Evolutionary conservation across 768 basidiomycete genomes (phyloP), one percentile per base, ranked within the genome.

Genomic region (Lactarius pseudohatsudake): DNA sequence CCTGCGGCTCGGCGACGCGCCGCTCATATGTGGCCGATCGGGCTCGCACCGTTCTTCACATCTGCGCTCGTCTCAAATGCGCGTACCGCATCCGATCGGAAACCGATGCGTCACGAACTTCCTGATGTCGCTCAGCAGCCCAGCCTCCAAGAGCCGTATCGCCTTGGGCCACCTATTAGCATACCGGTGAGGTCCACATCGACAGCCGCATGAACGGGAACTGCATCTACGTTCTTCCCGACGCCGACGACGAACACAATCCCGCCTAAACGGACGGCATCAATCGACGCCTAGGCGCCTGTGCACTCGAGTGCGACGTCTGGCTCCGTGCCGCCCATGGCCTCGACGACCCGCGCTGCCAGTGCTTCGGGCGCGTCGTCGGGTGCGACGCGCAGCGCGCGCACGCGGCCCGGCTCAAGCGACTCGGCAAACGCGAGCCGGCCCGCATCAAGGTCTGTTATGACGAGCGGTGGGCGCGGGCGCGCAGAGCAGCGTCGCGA

Each of bases 81-180:
- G 59, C 85, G 77, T 8, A 87, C 81, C 0, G 92, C 89, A 38
- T 89, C 82, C 88, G 20, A 96, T 82, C n/a, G 80, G 68, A 75
- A 91, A 91, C 15, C 86, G 80, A 70, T 91, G 90, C 34, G 89
- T 90, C n/a, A 93, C 88, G 62, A 94, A 84, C 69, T 91, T 89
- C 68, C 88, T 87, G 65, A 93, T 77, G 70, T 91, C 80, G 61
- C 88, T 84, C 26, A 94, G 77, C 32, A 86, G 84, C 26, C 87
- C 86, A 47, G 89, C 86, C 26, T 75, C 79, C n/a, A 95, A 82
- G 10, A 95, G 85, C 4, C 88, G 84, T 65, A 96, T 85, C 2
- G 94, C 94, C 72, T 90, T 91, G 11, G 92, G 92, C 76, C 94
- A 96, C 81, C 88, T 76, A 71, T 86, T 88, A 30, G 85, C 84